These are phyloP conservation scores for Penicillium samsonianum DNA, from an alignment of 495 filamentous ascomycete genomes.

Conservation along the genomic window DNA sequence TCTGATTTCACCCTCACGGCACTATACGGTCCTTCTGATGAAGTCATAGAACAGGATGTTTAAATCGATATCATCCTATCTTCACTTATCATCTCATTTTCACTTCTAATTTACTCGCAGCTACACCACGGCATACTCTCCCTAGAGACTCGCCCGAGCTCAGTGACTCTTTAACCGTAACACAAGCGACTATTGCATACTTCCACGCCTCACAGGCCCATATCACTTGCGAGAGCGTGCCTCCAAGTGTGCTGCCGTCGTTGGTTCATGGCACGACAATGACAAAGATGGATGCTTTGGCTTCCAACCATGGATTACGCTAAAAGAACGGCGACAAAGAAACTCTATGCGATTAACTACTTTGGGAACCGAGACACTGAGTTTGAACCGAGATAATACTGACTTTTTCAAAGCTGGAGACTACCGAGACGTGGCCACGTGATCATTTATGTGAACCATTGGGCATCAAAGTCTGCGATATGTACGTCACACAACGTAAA, in stretches of 20 bases:
- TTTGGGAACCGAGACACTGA: too few species aligned
- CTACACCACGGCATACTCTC: background rate
- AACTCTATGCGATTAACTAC: background rate
- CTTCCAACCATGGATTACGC: background rate
- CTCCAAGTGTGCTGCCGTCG: background rate
- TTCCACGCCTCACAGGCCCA: background rate
- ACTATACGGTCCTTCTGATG: too few species aligned
- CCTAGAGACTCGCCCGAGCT: background rate
- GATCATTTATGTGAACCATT: background rate
- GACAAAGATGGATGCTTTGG: constrained; percentile 15
- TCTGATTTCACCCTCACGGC: too few species aligned
- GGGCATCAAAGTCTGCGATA: background rate
- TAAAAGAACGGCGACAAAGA: background rate
- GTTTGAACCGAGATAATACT: background rate
- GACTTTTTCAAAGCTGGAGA: background rate
- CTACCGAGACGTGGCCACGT: background rate
- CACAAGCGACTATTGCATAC: background rate
- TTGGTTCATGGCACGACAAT: constrained; percentile 19
- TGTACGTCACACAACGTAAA: background rate
- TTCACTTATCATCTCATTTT: too few species aligned
- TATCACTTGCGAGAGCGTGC: constrained; percentile 6
- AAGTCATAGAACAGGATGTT: too few species aligned
- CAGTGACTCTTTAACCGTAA: background rate
- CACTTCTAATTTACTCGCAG: background rate
- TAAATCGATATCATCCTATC: background rate